These are phyloP conservation scores for Nymphaea thermarum DNA, from an alignment of 164 flowering plant species.

Conservation along the genomic window DNA sequence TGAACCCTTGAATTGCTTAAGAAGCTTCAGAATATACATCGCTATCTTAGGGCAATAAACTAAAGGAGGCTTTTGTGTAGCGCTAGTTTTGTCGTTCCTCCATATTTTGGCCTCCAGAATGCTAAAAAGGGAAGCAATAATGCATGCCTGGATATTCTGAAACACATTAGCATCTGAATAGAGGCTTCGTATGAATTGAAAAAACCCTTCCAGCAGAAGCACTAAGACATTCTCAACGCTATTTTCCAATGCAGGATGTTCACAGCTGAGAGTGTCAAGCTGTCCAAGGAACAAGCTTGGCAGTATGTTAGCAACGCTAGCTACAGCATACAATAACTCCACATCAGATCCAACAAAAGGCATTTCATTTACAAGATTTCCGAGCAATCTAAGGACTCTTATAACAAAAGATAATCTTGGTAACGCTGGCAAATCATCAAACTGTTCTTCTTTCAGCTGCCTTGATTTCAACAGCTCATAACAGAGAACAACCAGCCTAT, in stretches of 20 bases:
- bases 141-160: conserved; percentile 61
- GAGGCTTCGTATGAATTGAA: conserved; percentile 44
- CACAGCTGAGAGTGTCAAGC: conserved; percentile 44
- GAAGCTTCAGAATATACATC: conserved; percentile 44
- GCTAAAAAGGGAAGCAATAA: conserved; percentile 53
- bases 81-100: conserved; percentile 38
- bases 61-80: conserved; percentile 46
- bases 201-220: conserved; percentile 63
- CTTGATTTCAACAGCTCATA: conserved; percentile 32
- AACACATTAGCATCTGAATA: conserved; percentile 38
- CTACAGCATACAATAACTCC: conserved; percentile 42
- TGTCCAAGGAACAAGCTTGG: conserved; percentile 45
- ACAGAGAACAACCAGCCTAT: conserved; percentile 43
- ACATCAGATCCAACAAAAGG: conserved; percentile 47
- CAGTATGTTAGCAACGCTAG: conserved; percentile 42
- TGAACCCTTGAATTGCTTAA: conserved; percentile 42
- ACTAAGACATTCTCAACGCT: conserved; percentile 46
- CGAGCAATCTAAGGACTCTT: conserved; percentile 61
- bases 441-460: conserved; percentile 35
- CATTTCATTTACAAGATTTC: conserved; percentile 29
- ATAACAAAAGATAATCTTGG: conserved; percentile 38
- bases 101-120: conserved; percentile 44
- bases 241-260: conserved; percentile 34
- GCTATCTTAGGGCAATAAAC: conserved; percentile 65
- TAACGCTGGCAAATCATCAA: conserved; percentile 17